Evolutionary conservation across 495 filamentous ascomycete genomes (phyloP).

Genomic region (Aspergillus nanangensis): DNA sequence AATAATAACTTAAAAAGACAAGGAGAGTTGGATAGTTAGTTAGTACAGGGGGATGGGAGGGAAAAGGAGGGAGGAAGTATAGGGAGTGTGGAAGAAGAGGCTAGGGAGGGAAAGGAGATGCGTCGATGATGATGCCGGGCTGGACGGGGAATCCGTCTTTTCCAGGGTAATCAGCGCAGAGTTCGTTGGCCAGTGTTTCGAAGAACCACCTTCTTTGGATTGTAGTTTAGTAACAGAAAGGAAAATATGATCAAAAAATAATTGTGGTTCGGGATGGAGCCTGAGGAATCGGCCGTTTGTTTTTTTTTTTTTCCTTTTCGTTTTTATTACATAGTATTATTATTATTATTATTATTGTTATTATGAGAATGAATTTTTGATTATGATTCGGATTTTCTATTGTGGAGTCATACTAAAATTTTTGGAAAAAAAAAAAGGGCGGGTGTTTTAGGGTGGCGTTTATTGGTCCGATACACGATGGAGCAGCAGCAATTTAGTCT

Average conservation of each 20-base stretch:
- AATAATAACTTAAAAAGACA: constrained; percentile 8
- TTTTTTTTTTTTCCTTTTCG: constrained; percentile 21
- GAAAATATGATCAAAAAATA: constrained; percentile 16
- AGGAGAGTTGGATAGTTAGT: too few species aligned
- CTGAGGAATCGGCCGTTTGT: constrained; percentile 23
- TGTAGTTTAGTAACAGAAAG: constrained; percentile 2
- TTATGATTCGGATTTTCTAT: not conserved
- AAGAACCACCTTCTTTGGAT: not conserved
- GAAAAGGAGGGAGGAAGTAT: constrained; percentile 6
- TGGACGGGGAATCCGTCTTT: constrained; percentile 7
- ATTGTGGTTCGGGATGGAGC: constrained; percentile 12
- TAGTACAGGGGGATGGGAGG: too few species aligned
- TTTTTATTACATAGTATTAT: not conserved
- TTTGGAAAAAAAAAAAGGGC: constrained; percentile 14
- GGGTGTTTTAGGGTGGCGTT: constrained; percentile 20
- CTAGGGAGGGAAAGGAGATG: constrained; percentile 13
- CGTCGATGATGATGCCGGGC: constrained; percentile 9
- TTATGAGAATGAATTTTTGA: not conserved
- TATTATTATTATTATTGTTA: not conserved
- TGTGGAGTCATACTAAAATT: too few species aligned
- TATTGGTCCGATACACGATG: constrained; percentile 14
- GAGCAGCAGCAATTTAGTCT: constrained; percentile 3
- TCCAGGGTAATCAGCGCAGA: constrained; percentile 25
- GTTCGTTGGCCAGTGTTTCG: constrained; percentile 12
- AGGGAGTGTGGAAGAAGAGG: constrained; percentile 4